Evolutionary conservation across 2,329 filamentous ascomycete genomes (phyloP).

Genomic region (Alternaria sp.): DNA sequence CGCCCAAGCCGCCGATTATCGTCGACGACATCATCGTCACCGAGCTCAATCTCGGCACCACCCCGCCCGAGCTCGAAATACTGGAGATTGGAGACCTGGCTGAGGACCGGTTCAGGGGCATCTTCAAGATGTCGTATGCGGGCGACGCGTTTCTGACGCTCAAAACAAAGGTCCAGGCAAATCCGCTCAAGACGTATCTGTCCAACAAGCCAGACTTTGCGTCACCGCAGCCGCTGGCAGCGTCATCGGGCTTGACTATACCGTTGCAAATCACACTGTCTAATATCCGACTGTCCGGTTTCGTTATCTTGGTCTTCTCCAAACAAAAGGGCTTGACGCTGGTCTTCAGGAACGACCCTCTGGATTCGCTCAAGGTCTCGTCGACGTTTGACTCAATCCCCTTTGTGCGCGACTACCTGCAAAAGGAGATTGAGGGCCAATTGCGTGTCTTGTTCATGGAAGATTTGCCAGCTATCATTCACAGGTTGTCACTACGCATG

Average conservation of each 20-base stretch:
- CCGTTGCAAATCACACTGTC: constrained; percentile 97
- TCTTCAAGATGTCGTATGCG: constrained; percentile 99
- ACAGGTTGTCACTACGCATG: constrained; percentile 83
- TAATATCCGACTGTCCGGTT: constrained; percentile 92
- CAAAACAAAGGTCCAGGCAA: constrained; percentile 95
- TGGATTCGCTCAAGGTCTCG: constrained; percentile 97
- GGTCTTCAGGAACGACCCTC: constrained; percentile 96
- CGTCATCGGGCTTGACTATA: constrained; percentile 90
- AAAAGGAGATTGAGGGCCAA: constrained; percentile 94
- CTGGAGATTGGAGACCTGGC: constrained; percentile 96
- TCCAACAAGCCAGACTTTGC: constrained; percentile 91
- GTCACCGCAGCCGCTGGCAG: constrained; percentile 89
- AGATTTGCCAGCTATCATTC: constrained; percentile 94
- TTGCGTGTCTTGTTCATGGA: constrained; percentile 96
- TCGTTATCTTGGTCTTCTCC: constrained; percentile 97
- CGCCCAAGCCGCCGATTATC: constrained; percentile 96
- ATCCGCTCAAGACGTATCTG: constrained; percentile 94
- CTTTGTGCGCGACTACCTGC: constrained; percentile 95
- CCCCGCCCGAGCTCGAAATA: constrained; percentile 94
- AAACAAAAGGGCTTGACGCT: constrained; percentile 96
- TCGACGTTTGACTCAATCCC: constrained; percentile 99
- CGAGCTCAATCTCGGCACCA: constrained; percentile 94
- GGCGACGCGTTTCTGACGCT: constrained; percentile 95
- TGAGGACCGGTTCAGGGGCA: constrained; percentile 94
- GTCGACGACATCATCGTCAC: constrained; percentile 99